Base-by-base conservation (phyloP, 1,139 yeast species). In the Debaryomyces nepalensis region DNA sequence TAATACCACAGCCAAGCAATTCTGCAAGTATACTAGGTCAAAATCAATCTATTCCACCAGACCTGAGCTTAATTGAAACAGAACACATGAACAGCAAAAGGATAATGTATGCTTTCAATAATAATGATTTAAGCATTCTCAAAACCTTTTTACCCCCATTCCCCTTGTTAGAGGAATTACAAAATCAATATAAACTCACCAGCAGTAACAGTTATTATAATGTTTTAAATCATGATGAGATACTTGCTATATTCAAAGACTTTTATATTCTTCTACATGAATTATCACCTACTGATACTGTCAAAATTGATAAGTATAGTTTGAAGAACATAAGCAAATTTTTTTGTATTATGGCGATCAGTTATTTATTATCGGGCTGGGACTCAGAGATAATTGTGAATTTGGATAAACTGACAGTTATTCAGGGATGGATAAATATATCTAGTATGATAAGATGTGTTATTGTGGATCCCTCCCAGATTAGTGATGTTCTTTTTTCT, bases 371-470 rank as follows among this genome's bases (percentile, higher is more conserved):
- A 10, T 29, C 32, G 10, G 32, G 32, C n/a, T 29, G 32, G 32
- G 32, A 29, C 15, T 16, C 11, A 4, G 32, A 29, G 18, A 21
- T 29, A 7, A 4, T 29, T 29, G 32, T 29, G 4, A 29, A 16
- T 29, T 29, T 29, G 32, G 32, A 29, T 29, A 29, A 29, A 14
- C 32, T 16, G n/a, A 29, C 32, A 29, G 32, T 29, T 7, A 47
- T 56, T 3, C 49, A 49, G 20, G 59, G 54, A 26, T 66, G 67
- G 66, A 50, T 65, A 15, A 46, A 50, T 15, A 40, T 59, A 12
- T 57, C 68, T 29, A 61, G 58, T 41, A 50, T 46, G 34, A 45
- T 66, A 26, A 53, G 54, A 41, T 45, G 51, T 9, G 53, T 55
- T 33, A 48, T 57, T 11, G 46, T 55, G 23, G 46, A 52, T 11